A percentile compares a stretch with the other conserved stretches of the same genome.
These are phyloP conservation scores for Strigomonas culicis DNA, from an alignment of 208 protist genomes.

Conservation along the genomic window DNA sequence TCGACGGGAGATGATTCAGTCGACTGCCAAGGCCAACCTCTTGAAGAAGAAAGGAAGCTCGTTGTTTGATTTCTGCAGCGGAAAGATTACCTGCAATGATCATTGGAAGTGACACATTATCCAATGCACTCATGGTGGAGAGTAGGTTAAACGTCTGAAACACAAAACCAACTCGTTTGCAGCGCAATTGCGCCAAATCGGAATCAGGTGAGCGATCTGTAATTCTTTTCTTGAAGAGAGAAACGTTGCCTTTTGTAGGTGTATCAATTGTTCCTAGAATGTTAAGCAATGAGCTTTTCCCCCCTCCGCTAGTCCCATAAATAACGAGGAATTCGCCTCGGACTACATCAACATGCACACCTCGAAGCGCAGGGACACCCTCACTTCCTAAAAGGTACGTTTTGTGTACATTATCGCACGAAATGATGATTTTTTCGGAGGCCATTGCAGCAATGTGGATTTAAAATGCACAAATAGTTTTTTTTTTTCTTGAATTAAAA, in stretches of 20 bases:
- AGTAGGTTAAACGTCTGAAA: slow-evolving; percentile 98
- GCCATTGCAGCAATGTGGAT: too few species aligned
- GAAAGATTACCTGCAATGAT: slow-evolving; percentile 81
- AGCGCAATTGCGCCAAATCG: slow-evolving; percentile 62
- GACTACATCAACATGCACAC: slow-evolving; percentile 85
- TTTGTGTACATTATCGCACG: slow-evolving; percentile 96
- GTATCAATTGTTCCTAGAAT: slow-evolving; percentile 97
- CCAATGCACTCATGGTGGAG: slow-evolving; percentile 90
- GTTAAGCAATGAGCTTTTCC: slow-evolving; percentile 97
- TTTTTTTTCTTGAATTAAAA: not conserved
- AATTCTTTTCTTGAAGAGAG: slow-evolving; percentile 79
- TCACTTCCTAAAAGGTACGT: slow-evolving; percentile 96
- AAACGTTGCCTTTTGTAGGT: slow-evolving; percentile 94
- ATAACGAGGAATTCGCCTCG: slow-evolving; percentile 93
- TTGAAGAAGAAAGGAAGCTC: slow-evolving; percentile 67
- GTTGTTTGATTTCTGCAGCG: slow-evolving; percentile 50
- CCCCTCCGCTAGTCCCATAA: slow-evolving; percentile 95
- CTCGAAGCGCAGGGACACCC: slow-evolving; percentile 94
- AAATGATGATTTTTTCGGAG: slow-evolving; percentile 41
- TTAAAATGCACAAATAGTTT: not conserved
- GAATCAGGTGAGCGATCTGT: slow-evolving; percentile 72
- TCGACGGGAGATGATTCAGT: slow-evolving; percentile 87
- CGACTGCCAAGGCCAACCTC: slow-evolving; percentile 89
- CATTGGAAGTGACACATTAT: slow-evolving; percentile 97
- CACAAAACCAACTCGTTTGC: slow-evolving; percentile 91